phyloP scores from a whole-genome alignment of 495 filamentous ascomycete genomes.

The Annulohypoxylon stygium region DNA sequence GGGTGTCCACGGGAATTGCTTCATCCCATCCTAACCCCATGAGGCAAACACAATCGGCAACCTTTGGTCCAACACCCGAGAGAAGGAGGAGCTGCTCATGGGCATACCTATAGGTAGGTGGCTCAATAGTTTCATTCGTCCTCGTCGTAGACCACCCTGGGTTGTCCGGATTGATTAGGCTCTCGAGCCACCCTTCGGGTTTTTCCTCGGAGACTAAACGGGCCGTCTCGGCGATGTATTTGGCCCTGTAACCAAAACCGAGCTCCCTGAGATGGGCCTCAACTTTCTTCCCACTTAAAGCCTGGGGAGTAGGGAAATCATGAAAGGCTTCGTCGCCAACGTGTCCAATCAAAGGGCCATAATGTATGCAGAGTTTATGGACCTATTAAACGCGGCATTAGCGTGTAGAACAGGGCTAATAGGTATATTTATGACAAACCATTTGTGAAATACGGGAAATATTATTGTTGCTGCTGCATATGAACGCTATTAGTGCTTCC shows the following conservation, averaged over 20 bases:
- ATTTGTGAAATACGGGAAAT: constrained; percentile 95
- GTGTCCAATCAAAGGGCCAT: constrained; percentile 80
- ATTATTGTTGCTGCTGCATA: constrained; percentile 99
- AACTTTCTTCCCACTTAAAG: constrained; percentile 74
- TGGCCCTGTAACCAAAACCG: constrained; percentile 95
- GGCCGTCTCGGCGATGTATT: constrained; percentile 90
- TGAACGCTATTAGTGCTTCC: constrained; percentile 94
- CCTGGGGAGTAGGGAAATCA: constrained; percentile 84
- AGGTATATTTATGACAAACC: constrained; percentile 59
- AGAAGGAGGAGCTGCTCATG: constrained; percentile 84
- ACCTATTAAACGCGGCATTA: constrained; percentile 59
- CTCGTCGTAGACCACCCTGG: constrained; percentile 60
- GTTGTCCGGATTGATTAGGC: constrained; percentile 80
- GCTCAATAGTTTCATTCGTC: constrained; percentile 8
- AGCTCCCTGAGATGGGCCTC: constrained; percentile 83
- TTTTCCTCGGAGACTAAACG: constrained; percentile 74
- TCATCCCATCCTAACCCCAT: constrained; percentile 99
- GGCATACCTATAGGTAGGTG: constrained; percentile 75
- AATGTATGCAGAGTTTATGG: constrained; percentile 87
- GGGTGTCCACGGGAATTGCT: constrained; percentile 94
- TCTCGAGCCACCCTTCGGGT: constrained; percentile 79
- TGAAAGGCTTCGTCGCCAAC: constrained; percentile 80
- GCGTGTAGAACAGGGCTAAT: neutral
- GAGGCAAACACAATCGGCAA: constrained; percentile 94
- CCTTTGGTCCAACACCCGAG: constrained; percentile 93